Conservation (phyloP, 164 flowering plant species). For the Magnolia officinalis region DNA sequence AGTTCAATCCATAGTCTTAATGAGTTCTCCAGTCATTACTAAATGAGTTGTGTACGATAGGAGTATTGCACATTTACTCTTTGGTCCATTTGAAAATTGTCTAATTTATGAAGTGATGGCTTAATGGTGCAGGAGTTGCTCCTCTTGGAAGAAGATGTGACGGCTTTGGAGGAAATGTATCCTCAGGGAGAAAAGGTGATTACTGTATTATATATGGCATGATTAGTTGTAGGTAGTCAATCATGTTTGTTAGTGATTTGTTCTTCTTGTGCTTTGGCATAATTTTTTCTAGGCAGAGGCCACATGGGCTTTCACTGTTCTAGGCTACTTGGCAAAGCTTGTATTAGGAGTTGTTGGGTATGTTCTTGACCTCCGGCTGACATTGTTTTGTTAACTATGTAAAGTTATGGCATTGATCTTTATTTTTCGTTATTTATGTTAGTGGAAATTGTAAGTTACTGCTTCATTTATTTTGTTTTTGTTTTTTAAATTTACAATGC, state of each 20-base stretch:
- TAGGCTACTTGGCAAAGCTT: slow-evolving; percentile 90
- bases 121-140: slow-evolving; percentile 70
- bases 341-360: slow-evolving; percentile 86
- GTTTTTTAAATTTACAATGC: no score
- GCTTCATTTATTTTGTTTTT: no score
- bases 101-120: not conserved
- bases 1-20: no score
- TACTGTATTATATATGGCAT: not conserved
- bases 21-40: no score
- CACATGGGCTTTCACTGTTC: slow-evolving; percentile 93
- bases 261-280: slow-evolving; percentile 3
- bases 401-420: not conserved
- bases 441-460: no score
- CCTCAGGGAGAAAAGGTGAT: slow-evolving; percentile 97
- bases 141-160: slow-evolving; percentile 90
- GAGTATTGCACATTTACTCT: not conserved
- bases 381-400: not conserved
- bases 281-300: slow-evolving; percentile 74
- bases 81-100: not conserved
- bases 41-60: no score
- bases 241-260: not conserved
- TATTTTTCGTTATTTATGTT: no score
- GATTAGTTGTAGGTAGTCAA: not conserved
- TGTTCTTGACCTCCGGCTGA: slow-evolving; percentile 10
- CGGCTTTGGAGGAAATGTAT: slow-evolving; percentile 94